Evolutionary conservation across 108 stramenopile genomes (phyloP).

Genomic region (Skeletonema grethae): DNA sequence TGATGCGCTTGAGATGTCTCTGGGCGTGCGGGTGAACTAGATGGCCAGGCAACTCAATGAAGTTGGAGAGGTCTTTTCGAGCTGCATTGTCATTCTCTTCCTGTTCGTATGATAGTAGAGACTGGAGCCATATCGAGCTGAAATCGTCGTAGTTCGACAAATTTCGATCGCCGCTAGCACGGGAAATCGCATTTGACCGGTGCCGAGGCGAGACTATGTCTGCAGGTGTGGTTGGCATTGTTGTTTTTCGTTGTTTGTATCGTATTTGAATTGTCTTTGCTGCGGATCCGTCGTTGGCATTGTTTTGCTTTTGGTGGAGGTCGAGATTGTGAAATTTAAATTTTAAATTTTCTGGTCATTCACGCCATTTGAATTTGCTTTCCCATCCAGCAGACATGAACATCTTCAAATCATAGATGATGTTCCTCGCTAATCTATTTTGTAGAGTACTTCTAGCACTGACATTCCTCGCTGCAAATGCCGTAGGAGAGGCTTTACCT

Average conservation of each 20-base stretch:
- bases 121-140: conserved; percentile 18
- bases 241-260: too few species aligned
- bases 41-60: conserved; percentile 35
- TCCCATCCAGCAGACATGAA: too few species aligned
- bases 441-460: neutral
- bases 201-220: neutral
- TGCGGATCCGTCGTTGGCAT: too few species aligned
- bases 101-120: conserved; percentile 32
- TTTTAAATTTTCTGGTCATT: too few species aligned
- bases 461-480: neutral
- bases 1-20: conserved; percentile 22
- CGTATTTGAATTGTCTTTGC: too few species aligned
- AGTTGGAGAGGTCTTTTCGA: conserved; percentile 27
- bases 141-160: conserved; percentile 28
- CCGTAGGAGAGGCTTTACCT: neutral
- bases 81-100: conserved; percentile 22
- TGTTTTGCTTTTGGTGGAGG: too few species aligned
- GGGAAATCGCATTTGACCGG: neutral
- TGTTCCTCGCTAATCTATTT: too few species aligned
- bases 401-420: too few species aligned
- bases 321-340: too few species aligned
- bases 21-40: conserved; percentile 38
- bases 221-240: neutral
- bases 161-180: neutral
- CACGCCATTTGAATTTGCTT: too few species aligned